Conservation (phyloP, 768 basidiomycete species). For the Mycena maculata region DNA sequence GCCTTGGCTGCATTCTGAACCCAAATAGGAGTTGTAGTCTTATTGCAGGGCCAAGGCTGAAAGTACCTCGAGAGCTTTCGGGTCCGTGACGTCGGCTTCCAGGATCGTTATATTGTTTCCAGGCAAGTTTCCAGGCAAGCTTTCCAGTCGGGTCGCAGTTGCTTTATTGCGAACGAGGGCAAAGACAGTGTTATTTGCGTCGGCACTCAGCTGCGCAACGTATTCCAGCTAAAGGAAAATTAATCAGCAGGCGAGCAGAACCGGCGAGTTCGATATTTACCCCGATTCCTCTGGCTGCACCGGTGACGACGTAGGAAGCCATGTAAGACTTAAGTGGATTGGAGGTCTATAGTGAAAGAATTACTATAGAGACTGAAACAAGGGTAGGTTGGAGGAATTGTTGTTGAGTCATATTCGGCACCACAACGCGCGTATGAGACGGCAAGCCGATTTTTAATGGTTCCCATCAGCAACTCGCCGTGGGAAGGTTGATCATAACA, state of each 20-base stretch:
- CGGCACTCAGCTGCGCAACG: constrained; percentile 14
- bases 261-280: neutral
- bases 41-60: no score
- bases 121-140: constrained; percentile 4
- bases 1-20: constrained; percentile 2
- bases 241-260: neutral
- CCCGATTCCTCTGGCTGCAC: constrained; percentile 17
- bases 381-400: no score
- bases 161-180: constrained; percentile 17
- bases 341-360: no score
- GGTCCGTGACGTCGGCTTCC: constrained; percentile 15
- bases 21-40: neutral
- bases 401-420: no score
- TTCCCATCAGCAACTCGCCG: no score
- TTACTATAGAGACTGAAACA: no score
- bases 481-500: no score
- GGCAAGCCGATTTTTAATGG: no score
- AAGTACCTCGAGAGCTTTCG: constrained; percentile 6
- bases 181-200: constrained; percentile 6
- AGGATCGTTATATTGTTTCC: constrained; percentile 15
- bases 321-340: no score
- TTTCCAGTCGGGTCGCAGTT: neutral
- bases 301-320: constrained; percentile 16
- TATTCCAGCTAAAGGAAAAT: constrained; percentile 12
- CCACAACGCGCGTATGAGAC: no score